Conservation (phyloP, 257 asterid species). For the Solanum piurae region DNA sequence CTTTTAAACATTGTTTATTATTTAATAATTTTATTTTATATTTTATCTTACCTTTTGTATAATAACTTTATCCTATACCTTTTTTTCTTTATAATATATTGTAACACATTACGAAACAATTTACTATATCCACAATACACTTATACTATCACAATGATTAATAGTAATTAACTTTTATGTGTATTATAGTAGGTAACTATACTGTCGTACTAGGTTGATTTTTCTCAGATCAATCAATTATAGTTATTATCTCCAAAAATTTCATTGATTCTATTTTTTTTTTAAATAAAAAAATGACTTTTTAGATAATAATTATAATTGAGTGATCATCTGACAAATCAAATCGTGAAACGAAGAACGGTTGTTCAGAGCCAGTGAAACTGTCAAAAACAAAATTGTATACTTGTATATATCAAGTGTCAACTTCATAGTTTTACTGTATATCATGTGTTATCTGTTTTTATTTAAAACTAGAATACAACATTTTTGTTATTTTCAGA, state of each 20-base stretch:
- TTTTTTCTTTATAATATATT: no score
- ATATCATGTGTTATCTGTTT: background rate
- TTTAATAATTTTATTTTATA: no score
- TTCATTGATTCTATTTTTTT: no score
- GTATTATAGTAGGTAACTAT: background rate
- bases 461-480: background rate
- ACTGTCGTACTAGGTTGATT: no score
- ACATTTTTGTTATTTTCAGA: background rate
- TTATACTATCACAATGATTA: background rate
- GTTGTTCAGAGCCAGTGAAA: background rate
- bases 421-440: background rate
- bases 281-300: background rate
- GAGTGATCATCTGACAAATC: background rate
- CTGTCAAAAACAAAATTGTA: background rate
- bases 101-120: no score
- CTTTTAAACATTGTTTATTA: no score
- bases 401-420: background rate
- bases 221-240: no score
- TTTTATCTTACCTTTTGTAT: no score
- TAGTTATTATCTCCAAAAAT: no score
- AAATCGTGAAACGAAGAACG: background rate
- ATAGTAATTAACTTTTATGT: background rate
- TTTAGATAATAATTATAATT: background rate
- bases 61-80: rapidly evolving
- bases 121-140: no score